phyloP scores from a whole-genome alignment of 139 green algal genomes.

The Klebsormidium nitens region DNA sequence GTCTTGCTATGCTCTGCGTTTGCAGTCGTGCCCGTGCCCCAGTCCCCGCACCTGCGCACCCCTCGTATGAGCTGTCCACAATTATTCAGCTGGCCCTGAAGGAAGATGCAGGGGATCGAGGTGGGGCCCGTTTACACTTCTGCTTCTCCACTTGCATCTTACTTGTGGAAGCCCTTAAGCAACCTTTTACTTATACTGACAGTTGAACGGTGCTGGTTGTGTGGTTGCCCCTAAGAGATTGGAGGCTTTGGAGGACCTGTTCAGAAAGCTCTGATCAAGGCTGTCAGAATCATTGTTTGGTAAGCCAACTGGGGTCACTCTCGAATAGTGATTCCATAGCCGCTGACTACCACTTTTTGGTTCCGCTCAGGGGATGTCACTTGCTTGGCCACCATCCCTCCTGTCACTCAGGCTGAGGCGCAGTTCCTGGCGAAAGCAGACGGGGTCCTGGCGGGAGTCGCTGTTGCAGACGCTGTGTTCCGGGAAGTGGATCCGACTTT shows the following conservation, averaged over 20 bases:
- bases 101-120: slow-evolving; percentile 79
- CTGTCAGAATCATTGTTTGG: neutral
- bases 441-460: slow-evolving; percentile 80
- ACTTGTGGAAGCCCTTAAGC: no score
- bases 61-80: slow-evolving; percentile 63
- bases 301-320: neutral
- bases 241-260: neutral
- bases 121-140: slow-evolving; percentile 13
- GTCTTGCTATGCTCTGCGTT: no score
- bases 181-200: slow-evolving; percentile 22
- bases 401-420: slow-evolving; percentile 57
- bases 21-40: no score
- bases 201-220: slow-evolving; percentile 2
- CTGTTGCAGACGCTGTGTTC: slow-evolving; percentile 78
- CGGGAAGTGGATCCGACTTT: slow-evolving; percentile 68
- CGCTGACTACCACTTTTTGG: neutral
- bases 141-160: no score
- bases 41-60: slow-evolving; percentile 61
- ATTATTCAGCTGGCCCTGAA: slow-evolving; percentile 61
- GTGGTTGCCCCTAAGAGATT: neutral
- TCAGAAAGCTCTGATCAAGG: neutral
- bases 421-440: slow-evolving; percentile 88
- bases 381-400: slow-evolving; percentile 74
- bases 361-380: slow-evolving; percentile 70
- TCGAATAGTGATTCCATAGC: neutral